Percentiles rank a stretch among this genome's conserved stretches.
These are phyloP conservation scores for Ophiostoma quercus DNA, from an alignment of 2,329 filamentous ascomycete genomes.

Conservation along the genomic window DNA sequence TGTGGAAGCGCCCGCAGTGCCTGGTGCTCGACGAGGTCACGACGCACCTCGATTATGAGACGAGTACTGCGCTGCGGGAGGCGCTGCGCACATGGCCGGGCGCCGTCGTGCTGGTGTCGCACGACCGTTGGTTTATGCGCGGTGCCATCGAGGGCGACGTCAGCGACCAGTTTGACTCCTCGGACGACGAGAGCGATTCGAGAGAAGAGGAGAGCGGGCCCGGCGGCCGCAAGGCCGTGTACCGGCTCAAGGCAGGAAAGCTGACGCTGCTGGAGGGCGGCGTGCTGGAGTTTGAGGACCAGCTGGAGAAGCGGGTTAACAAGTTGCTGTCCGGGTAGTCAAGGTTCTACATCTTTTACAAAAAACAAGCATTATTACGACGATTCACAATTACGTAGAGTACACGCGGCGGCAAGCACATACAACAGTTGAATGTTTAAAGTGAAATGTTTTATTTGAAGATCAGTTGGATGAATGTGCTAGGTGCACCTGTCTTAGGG, in stretches of 20 bases:
- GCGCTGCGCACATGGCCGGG: constrained; percentile 65
- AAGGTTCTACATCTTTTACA: not conserved
- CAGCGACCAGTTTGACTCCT: not conserved
- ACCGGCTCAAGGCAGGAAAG: not conserved
- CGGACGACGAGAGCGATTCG: not conserved
- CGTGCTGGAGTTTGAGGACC: not conserved
- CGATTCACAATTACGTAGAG: too few relatives aligned
- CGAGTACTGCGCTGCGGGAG: constrained; percentile 63
- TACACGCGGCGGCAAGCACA: too few relatives aligned
- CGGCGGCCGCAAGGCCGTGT: not conserved
- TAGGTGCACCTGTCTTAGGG: too few relatives aligned
- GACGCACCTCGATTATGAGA: constrained; percentile 79
- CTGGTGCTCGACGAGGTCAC: constrained; percentile 77
- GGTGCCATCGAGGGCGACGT: constrained; percentile 61
- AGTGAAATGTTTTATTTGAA: too few relatives aligned
- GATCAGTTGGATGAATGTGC: too few relatives aligned
- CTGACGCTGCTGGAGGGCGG: not conserved
- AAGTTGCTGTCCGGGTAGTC: not conserved
- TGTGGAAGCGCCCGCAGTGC: constrained; percentile 64
- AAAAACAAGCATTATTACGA: too few relatives aligned
- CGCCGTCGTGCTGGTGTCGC: constrained; percentile 47
- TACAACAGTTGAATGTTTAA: too few relatives aligned
- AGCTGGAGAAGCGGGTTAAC: not conserved
- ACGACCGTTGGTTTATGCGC: constrained; percentile 77
- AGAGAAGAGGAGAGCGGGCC: not conserved